Conservation (phyloP, 257 asterid genomes). For the Ligustrum vulgare region DNA sequence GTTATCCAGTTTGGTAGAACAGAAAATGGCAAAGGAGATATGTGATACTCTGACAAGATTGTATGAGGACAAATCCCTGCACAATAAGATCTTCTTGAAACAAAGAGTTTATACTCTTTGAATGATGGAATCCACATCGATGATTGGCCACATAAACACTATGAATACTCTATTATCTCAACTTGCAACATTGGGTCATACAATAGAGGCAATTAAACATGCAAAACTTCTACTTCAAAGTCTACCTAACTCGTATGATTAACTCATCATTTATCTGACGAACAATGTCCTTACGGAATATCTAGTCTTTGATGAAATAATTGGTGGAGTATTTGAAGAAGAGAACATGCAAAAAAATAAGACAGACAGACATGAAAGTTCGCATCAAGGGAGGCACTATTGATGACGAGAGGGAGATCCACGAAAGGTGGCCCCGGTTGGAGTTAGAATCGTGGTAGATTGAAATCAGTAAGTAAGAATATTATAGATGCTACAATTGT, state of each 20-base stretch:
- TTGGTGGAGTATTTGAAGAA: not conserved
- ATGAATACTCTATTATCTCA: not conserved
- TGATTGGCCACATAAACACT: not conserved
- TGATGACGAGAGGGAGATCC: no score
- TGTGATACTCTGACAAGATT: not conserved
- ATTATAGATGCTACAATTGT: no score
- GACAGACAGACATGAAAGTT: not conserved
- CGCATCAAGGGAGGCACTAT: not conserved
- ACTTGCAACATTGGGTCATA: not conserved
- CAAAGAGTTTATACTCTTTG: conserved; percentile 12
- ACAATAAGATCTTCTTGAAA: not conserved
- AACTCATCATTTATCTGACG: not conserved
- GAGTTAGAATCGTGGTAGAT: no score
- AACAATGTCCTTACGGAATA: no score
- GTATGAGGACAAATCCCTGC: conserved; percentile 5
- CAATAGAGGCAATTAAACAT: not conserved
- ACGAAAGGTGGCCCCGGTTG: no score
- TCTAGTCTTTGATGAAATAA: not conserved
- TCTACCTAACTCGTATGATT: not conserved
- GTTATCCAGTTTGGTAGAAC: not conserved
- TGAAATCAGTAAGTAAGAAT: no score
- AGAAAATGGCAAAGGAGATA: not conserved
- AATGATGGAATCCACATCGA: not conserved
- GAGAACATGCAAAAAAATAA: no score
- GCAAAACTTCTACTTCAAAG: conserved; percentile 3